Evolutionary conservation across 2,329 filamentous ascomycete genomes (phyloP), one percentile per base, ranked within the genome.

Genomic region (Aspergillus spinulosporus): DNA sequence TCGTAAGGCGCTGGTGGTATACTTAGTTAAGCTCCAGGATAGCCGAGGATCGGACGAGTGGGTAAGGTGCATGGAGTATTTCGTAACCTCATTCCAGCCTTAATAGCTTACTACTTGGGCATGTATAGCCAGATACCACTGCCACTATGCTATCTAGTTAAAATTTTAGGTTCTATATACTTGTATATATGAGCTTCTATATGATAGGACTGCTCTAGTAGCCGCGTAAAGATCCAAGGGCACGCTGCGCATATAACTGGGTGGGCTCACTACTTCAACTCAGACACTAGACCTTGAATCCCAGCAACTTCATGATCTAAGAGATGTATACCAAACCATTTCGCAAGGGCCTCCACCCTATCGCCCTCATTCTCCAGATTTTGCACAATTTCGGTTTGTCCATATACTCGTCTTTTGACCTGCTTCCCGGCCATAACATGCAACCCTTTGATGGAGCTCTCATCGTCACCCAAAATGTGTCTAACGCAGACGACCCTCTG

Each of bases 401-500:
- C 82, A 7, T 75, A 74, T 32, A 80, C 60, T 60, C 82, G 81
- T 70, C 73, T 75, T 71, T 86, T 87, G 43, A 87, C 71, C 14
- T 77, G 71, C 4, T 72, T 76, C 21, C 80, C 76, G 3, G 78
- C 67, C 60, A 88, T 65, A 69, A 82, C 80, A 52, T 81, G 69
- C 65, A 83, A 80, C 1, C 84, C 84, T 72, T 58, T 12, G 46
- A 84, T 75, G 59, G 76, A 72, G 8, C 74, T 68, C 0, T 76
- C 73, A 2, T 74, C 73, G 37, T 76, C 72, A 45, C 82, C 71
- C 54, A 83, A 65, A 57, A 87, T 72, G 70, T 85, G 84, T 68
- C 76, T 80, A 51, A 79, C 75, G 54, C 82, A 78, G 15, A 87
- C 67, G 36, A 87, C 69, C 2, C 67, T 77, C 54, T 76, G 73